Percentiles rank a stretch among this genome's conserved stretches.
Evolutionary conservation across 176 grass and related monocot species (phyloP).

Genomic region (Carex kokanica): DNA sequence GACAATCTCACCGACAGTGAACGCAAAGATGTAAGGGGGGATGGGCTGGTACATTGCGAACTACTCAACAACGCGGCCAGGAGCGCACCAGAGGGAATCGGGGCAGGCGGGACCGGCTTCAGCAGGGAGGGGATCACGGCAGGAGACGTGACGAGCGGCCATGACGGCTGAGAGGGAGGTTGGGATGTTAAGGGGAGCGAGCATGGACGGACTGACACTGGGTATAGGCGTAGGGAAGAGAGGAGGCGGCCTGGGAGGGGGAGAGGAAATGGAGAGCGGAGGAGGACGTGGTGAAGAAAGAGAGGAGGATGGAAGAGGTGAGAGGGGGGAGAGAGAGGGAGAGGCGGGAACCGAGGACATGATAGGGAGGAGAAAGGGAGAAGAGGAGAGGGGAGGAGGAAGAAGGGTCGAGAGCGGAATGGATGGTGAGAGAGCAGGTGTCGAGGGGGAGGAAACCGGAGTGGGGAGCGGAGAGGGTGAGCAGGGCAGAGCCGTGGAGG

Average conservation of each 20-base stretch:
- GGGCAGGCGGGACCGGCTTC: slow-evolving; percentile 51
- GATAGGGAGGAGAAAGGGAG: not conserved
- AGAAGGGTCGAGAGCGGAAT: not conserved
- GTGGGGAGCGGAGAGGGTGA: slow-evolving; percentile 32
- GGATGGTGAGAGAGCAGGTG: no score
- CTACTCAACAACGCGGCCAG: slow-evolving; percentile 65
- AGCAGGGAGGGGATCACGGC: slow-evolving; percentile 45
- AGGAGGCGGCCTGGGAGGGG: not conserved
- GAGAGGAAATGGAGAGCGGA: slow-evolving; percentile 5
- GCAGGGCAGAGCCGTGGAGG: slow-evolving; percentile 25
- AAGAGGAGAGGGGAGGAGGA: not conserved
- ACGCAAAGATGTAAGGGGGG: slow-evolving; percentile 91
- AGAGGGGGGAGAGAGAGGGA: no score
- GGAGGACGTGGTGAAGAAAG: slow-evolving; percentile 11
- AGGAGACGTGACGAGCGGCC: slow-evolving; percentile 53
- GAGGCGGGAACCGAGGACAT: not conserved
- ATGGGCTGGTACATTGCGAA: slow-evolving; percentile 88
- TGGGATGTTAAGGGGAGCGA: slow-evolving; percentile 77
- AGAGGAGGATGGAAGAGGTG: not conserved
- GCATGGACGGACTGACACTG: slow-evolving; percentile 95
- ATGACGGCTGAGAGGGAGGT: slow-evolving; percentile 66
- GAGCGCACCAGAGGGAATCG: slow-evolving; percentile 64
- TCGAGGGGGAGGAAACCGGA: no score
- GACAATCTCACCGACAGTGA: slow-evolving; percentile 63
- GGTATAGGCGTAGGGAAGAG: slow-evolving; percentile 57